Evolutionary conservation across 148 eudicot genomes (phyloP).

Genomic region (Diospyros kaki): DNA sequence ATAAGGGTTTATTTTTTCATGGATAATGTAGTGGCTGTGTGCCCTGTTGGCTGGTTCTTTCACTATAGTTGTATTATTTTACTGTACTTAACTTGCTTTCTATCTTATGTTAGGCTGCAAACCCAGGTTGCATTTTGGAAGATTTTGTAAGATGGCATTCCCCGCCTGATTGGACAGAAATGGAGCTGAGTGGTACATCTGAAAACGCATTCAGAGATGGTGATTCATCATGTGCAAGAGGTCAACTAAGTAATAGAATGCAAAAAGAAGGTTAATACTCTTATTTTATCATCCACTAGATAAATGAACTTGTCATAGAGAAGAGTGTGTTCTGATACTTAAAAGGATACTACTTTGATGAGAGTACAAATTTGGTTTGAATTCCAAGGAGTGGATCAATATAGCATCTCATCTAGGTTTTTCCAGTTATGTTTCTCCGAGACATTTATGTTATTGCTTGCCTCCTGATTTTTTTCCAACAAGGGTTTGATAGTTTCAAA

Average conservation of each 20-base stretch:
- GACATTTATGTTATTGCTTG: neutral
- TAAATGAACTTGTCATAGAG: neutral
- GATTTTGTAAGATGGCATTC: conserved; percentile 99
- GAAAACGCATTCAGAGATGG: conserved; percentile 32
- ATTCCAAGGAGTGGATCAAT: neutral
- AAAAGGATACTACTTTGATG: neutral
- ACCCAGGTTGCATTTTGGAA: conserved; percentile 96
- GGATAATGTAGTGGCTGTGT: neutral
- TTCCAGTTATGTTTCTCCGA: neutral
- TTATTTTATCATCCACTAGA: neutral
- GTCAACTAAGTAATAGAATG: conserved; percentile 89
- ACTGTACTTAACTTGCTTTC: conserved; percentile 4
- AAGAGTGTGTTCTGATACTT: neutral
- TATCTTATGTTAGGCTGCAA: conserved; percentile 68
- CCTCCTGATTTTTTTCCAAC: neutral
- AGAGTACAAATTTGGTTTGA: neutral
- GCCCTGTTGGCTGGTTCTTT: neutral
- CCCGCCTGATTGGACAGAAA: conserved; percentile 94
- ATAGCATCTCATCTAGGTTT: neutral
- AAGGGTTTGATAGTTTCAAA: neutral
- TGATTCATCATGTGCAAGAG: conserved; percentile 53
- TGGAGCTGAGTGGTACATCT: conserved; percentile 33
- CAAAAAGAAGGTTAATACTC: conserved; percentile 75
- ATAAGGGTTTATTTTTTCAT: neutral
- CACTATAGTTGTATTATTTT: too few relatives aligned